Conservation (phyloP, 164 flowering plant genomes). For the Pachysandra terminalis region DNA sequence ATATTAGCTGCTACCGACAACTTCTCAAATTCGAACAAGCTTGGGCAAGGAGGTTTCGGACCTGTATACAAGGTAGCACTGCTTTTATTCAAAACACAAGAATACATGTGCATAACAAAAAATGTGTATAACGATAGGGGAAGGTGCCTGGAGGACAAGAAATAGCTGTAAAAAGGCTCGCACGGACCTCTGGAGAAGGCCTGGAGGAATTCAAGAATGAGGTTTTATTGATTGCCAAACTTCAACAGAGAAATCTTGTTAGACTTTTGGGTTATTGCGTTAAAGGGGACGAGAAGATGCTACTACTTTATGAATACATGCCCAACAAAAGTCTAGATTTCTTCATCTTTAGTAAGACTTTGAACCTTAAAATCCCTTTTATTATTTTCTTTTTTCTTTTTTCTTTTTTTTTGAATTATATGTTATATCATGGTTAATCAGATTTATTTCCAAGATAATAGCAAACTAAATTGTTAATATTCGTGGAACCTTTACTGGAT, state of each 20-base stretch:
- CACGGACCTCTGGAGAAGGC: neutral
- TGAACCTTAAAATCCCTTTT: neutral
- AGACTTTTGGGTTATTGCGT: neutral
- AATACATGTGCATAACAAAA: neutral
- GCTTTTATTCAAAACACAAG: neutral
- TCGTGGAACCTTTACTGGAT: too few relatives aligned
- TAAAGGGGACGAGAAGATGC: neutral
- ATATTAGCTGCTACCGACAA: constrained; percentile 25
- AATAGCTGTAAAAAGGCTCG: constrained; percentile 6
- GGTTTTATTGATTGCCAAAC: neutral
- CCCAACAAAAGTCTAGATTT: neutral
- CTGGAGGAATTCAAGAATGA: constrained; percentile 1
- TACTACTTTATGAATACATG: neutral
- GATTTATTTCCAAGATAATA: neutral
- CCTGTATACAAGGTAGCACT: constrained; percentile 18
- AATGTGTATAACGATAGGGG: neutral
- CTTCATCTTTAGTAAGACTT: neutral
- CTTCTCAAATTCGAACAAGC: constrained; percentile 40
- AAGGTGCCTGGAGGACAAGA: neutral
- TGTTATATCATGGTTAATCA: constrained; percentile 1
- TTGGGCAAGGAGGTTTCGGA: constrained; percentile 49
- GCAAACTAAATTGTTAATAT: too few relatives aligned
- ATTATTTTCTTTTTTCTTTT: too few relatives aligned
- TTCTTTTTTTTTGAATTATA: too few relatives aligned
- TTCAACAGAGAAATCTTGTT: neutral